Evolutionary conservation across 73 alveolate genomes (phyloP).

Genomic region (Paramecium caudatum): DNA sequence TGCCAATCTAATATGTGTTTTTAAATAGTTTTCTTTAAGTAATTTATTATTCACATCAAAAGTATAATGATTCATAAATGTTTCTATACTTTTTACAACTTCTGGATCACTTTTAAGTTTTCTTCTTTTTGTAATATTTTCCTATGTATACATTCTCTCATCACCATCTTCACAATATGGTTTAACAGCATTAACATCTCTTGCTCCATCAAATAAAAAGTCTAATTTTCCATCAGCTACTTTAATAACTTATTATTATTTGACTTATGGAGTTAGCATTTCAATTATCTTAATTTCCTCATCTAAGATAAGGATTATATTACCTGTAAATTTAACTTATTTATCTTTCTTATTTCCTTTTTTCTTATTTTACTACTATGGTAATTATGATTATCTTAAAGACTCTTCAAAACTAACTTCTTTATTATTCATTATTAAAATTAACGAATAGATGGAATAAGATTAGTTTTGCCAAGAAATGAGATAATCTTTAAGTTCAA

Average conservation of each 20-base stretch:
- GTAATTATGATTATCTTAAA: conserved; percentile 23
- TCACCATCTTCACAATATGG: conserved; percentile 77
- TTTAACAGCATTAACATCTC: conserved; percentile 64
- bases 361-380: conserved; percentile 43
- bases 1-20: conserved; percentile 72
- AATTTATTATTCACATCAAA: conserved; percentile 60
- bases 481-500: neutral
- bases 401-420: conserved; percentile 65
- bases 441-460: conserved; percentile 7
- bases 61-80: conserved; percentile 22
- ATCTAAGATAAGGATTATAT: neutral
- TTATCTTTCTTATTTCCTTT: neutral
- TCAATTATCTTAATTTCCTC: conserved; percentile 38
- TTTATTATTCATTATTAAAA: conserved; percentile 18
- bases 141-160: conserved; percentile 71
- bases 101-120: conserved; percentile 72
- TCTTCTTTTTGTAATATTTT: conserved; percentile 67
- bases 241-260: neutral
- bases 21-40: conserved; percentile 58
- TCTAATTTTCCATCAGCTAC: conserved; percentile 67
- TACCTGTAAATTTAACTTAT: conserved; percentile 22
- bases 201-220: conserved; percentile 71
- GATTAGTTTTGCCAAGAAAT: conserved; percentile 41
- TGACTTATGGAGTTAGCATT: conserved; percentile 2
- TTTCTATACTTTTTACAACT: conserved; percentile 31